phyloP scores from a whole-genome alignment of 1,139 yeast species.

The Saccharomyces hybrid region DNA sequence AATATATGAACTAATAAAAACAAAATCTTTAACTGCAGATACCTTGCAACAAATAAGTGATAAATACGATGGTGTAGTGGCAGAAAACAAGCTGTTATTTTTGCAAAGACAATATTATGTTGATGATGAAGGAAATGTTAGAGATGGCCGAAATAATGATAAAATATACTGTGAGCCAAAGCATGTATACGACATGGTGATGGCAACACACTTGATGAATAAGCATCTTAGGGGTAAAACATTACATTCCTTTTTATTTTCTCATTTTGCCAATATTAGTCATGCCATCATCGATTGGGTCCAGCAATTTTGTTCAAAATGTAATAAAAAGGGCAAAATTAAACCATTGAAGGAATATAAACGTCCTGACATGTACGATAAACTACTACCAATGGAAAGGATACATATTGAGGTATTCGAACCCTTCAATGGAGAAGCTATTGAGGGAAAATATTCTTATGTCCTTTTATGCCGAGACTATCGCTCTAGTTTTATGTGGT shows the following conservation, averaged over 20 bases:
- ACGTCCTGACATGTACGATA: conserved; percentile 17
- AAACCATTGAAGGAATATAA: conserved; percentile 14
- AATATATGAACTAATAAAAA: conserved; percentile 21
- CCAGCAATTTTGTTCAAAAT: conserved; percentile 24
- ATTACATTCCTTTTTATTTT: conserved; percentile 16
- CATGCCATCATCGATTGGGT: conserved; percentile 17
- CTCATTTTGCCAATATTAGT: conserved; percentile 25
- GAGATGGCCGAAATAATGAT: conserved; percentile 22
- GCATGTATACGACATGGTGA: conserved; percentile 22
- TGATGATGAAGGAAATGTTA: conserved; percentile 18
- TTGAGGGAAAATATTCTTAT: conserved; percentile 26
- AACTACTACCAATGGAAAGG: conserved; percentile 26
- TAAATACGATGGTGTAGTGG: conserved; percentile 15
- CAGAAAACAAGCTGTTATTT: conserved; percentile 18
- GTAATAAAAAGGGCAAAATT: conserved; percentile 19
- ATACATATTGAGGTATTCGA: conserved; percentile 27
- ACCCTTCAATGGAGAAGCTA: conserved; percentile 20
- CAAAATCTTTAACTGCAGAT: conserved; percentile 16
- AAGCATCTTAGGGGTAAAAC: conserved; percentile 18
- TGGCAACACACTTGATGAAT: conserved; percentile 29
- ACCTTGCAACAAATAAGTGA: conserved; percentile 17
- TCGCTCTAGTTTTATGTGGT: conserved; percentile 27
- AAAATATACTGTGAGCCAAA: conserved; percentile 28
- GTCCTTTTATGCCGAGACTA: conserved; percentile 27
- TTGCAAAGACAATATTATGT: conserved; percentile 23